Percentiles rank a stretch among this genome's conserved stretches.
These are phyloP conservation scores for Delitschia confertaspora DNA, from an alignment of 495 filamentous ascomycete genomes.

Conservation along the genomic window DNA sequence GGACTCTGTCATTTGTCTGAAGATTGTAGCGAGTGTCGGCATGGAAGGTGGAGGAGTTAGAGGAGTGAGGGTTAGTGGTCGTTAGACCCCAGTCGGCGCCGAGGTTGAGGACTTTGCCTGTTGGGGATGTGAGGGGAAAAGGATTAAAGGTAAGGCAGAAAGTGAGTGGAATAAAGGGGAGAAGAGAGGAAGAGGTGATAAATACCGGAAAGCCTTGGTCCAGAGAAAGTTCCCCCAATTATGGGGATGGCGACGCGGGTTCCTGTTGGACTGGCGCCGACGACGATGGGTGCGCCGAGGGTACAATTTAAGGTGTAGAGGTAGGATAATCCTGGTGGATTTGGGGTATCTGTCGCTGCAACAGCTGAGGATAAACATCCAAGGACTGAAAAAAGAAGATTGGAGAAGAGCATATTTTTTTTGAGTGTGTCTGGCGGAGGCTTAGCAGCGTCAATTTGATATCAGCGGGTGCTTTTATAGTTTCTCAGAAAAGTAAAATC, in stretches of 20 bases:
- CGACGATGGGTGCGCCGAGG: background rate
- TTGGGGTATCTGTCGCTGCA: no score
- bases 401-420: no score
- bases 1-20: slow-evolving; percentile 1
- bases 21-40: slow-evolving; percentile 2
- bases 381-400: no score
- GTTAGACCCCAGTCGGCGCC: slow-evolving; percentile 1
- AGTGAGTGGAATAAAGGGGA: background rate
- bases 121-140: background rate
- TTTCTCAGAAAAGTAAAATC: no score
- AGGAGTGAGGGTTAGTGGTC: no score
- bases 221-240: slow-evolving; percentile 1
- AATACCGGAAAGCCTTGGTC: slow-evolving; percentile 2
- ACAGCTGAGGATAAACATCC: no score
- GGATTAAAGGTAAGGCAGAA: background rate
- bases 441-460: no score
- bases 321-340: no score
- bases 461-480: no score
- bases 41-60: background rate
- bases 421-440: no score
- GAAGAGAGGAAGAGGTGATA: no score
- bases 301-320: no score
- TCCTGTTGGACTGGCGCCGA: background rate
- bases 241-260: slow-evolving; percentile 2
- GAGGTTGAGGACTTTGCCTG: background rate